phyloP scores from a whole-genome alignment of 805 yeast species.

The Kuraishia piskuri region DNA sequence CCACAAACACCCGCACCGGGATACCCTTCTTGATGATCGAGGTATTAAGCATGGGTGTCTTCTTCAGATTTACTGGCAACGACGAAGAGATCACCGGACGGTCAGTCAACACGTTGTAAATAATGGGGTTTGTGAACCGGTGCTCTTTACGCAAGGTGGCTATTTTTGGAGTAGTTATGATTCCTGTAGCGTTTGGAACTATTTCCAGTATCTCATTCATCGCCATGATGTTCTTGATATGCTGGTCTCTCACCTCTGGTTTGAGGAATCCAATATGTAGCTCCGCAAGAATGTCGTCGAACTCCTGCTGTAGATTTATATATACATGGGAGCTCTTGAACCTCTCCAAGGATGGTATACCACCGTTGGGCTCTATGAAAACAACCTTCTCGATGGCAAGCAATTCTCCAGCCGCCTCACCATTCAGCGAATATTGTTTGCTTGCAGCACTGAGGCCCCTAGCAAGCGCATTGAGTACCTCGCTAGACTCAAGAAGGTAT shows the following conservation, averaged over 20 bases:
- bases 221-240: slow-evolving; percentile 55
- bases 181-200: slow-evolving; percentile 56
- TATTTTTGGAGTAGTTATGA: slow-evolving; percentile 76
- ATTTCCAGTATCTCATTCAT: slow-evolving; percentile 49
- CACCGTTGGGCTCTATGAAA: slow-evolving; percentile 76
- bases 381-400: slow-evolving; percentile 74
- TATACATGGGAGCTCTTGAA: slow-evolving; percentile 78
- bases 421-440: slow-evolving; percentile 2
- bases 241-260: slow-evolving; percentile 39
- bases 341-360: slow-evolving; percentile 83
- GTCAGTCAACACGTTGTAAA: slow-evolving; percentile 86
- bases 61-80: slow-evolving; percentile 55
- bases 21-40: slow-evolving; percentile 77
- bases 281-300: slow-evolving; percentile 54
- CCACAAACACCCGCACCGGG: slow-evolving; percentile 36
- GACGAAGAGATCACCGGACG: slow-evolving; percentile 88
- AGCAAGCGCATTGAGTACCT: slow-evolving; percentile 30
- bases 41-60: slow-evolving; percentile 60
- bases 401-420: slow-evolving; percentile 8
- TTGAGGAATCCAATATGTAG: slow-evolving; percentile 47
- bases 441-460: slow-evolving; percentile 14
- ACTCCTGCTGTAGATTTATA: slow-evolving; percentile 80
- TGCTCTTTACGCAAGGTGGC: slow-evolving; percentile 37
- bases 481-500: slow-evolving; percentile 28
- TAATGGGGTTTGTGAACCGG: slow-evolving; percentile 64